Conservation (phyloP, 2,329 filamentous ascomycete genomes). For the Delphinella strobiligena region DNA sequence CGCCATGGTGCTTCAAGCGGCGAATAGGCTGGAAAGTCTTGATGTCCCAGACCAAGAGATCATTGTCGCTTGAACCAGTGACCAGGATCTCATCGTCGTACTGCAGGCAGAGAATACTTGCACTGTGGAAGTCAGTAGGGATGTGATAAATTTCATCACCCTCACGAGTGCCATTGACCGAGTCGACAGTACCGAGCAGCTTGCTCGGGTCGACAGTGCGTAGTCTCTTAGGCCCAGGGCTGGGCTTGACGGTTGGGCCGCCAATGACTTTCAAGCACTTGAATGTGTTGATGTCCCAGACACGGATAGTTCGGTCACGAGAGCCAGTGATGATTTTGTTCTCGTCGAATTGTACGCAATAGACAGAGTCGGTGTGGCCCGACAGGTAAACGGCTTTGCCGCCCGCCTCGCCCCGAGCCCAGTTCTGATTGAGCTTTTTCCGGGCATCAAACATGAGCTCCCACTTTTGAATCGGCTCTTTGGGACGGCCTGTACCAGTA, state of each 20-base stretch:
- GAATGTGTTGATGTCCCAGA: constrained; percentile 90
- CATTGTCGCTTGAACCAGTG: constrained; percentile 85
- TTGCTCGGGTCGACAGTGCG: constrained; percentile 29
- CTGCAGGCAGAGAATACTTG: constrained; percentile 87
- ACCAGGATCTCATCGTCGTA: constrained; percentile 90
- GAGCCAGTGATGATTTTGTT: constrained; percentile 95
- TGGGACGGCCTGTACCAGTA: constrained; percentile 36
- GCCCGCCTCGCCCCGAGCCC: constrained; percentile 53
- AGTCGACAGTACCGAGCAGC: constrained; percentile 27
- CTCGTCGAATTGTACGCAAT: constrained; percentile 97
- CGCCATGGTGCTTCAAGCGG: constrained; percentile 65
- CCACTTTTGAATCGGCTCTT: constrained; percentile 61
- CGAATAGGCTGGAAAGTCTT: constrained; percentile 68
- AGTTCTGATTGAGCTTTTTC: constrained; percentile 62
- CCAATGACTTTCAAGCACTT: constrained; percentile 80
- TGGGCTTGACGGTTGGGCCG: constrained; percentile 50
- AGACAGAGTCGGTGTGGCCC: constrained; percentile 90
- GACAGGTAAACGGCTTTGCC: constrained; percentile 80
- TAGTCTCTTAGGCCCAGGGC: constrained; percentile 28
- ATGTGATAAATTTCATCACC: constrained; percentile 35
- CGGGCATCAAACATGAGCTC: constrained; percentile 72
- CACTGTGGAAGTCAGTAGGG: constrained; percentile 59
- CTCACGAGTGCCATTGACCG: constrained; percentile 34
- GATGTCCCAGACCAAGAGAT: constrained; percentile 84
- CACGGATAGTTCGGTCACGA: constrained; percentile 84